These are phyloP conservation scores for Terana coerulea DNA, from an alignment of 768 basidiomycete genomes.

Conservation along the genomic window DNA sequence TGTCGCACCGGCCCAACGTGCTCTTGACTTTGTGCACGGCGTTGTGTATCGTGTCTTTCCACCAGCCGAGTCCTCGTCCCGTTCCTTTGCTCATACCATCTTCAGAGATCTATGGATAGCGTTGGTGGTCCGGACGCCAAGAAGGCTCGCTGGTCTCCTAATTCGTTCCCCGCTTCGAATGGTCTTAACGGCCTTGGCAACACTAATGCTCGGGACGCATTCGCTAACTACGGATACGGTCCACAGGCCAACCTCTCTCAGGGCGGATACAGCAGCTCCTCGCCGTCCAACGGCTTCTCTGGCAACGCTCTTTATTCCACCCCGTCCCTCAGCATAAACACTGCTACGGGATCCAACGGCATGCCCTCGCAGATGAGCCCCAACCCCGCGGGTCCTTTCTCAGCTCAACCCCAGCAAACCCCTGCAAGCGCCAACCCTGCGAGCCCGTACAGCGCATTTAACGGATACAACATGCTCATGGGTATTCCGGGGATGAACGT, in stretches of 20 bases:
- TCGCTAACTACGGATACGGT: slow-evolving; percentile 86
- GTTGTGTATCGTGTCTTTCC: too few species aligned
- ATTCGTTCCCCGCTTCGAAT: slow-evolving; percentile 38
- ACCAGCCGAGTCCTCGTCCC: too few species aligned
- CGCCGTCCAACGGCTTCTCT: slow-evolving; percentile 43
- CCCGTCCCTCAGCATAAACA: slow-evolving; percentile 66
- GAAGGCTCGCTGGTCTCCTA: slow-evolving; percentile 88
- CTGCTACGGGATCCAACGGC: slow-evolving; percentile 42
- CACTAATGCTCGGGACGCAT: slow-evolving; percentile 54
- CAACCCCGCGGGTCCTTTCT: slow-evolving; percentile 53
- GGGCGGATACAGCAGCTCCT: slow-evolving; percentile 46
- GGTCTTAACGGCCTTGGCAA: slow-evolving; percentile 38
- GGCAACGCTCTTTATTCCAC: slow-evolving; percentile 70
- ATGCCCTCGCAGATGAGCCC: slow-evolving; percentile 68
- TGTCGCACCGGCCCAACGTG: too few species aligned
- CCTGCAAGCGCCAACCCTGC: slow-evolving; percentile 38
- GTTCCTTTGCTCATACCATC: too few species aligned
- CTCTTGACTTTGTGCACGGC: too few species aligned
- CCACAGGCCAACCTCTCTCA: slow-evolving; percentile 65
- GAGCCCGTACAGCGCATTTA: slow-evolving; percentile 51
- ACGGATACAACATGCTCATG: slow-evolving; percentile 78
- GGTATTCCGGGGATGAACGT: slow-evolving; percentile 72
- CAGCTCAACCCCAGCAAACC: slow-evolving; percentile 40
- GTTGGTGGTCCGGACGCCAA: slow-evolving; percentile 80
- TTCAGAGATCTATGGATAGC: slow-evolving; percentile 82